Evolutionary conservation across 2,329 filamentous ascomycete species (phyloP).

Genomic region (Blumeria hordei): DNA sequence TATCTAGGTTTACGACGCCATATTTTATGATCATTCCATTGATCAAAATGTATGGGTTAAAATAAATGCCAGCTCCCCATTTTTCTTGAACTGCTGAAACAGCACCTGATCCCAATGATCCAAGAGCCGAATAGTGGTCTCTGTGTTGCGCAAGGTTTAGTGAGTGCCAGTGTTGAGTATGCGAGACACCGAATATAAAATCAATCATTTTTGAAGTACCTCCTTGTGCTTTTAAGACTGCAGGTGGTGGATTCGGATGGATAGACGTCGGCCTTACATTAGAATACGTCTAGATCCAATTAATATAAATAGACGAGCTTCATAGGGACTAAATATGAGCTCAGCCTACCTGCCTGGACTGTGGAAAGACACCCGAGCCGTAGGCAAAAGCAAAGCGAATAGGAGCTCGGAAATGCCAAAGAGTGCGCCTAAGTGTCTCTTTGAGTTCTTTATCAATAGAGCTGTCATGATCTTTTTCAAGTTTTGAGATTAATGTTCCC

Average conservation of each 20-base stretch:
- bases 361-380: conserved; percentile 86
- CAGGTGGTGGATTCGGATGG: conserved; percentile 60
- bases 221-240: conserved; percentile 64
- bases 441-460: conserved; percentile 91
- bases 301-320: not conserved
- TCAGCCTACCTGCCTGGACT: conserved; percentile 23
- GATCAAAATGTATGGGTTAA: conserved; percentile 84
- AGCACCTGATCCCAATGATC: conserved; percentile 58
- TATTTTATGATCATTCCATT: conserved; percentile 97
- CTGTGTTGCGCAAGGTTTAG: conserved; percentile 75
- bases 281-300: not conserved
- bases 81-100: conserved; percentile 70
- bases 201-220: conserved; percentile 91
- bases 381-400: conserved; percentile 96
- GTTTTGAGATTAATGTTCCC: conserved; percentile 53
- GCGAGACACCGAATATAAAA: conserved; percentile 88
- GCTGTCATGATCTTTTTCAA: conserved; percentile 92
- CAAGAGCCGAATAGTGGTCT: conserved; percentile 75
- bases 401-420: conserved; percentile 79
- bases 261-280: conserved; percentile 27
- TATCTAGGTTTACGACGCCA: conserved; percentile 84
- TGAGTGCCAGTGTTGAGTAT: conserved; percentile 91
- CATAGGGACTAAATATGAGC: not conserved
- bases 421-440: conserved; percentile 60
- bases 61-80: conserved; percentile 87